A percentile compares a stretch with the other conserved stretches of the same genome.
These are phyloP conservation scores for Tulasnella sp. DNA, from an alignment of 768 basidiomycete genomes.

Conservation along the genomic window DNA sequence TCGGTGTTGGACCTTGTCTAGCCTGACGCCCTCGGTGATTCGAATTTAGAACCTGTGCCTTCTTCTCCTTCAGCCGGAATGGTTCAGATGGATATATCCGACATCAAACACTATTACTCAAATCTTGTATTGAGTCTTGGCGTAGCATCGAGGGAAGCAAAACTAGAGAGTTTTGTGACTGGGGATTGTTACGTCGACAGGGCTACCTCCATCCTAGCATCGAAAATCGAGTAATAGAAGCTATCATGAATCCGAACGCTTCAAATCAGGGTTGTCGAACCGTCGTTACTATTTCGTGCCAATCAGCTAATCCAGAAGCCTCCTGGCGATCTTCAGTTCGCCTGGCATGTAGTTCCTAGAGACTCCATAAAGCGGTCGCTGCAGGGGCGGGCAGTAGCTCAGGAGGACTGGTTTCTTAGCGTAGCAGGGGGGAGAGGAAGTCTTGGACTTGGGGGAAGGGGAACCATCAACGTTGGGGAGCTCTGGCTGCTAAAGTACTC, in stretches of 20 bases:
- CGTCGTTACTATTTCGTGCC: not conserved
- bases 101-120: not conserved
- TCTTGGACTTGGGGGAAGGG: not conserved
- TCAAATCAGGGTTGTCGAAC: not conserved
- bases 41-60: not conserved
- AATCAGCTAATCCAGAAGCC: too few relatives aligned
- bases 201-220: too few relatives aligned
- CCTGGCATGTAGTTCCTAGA: too few relatives aligned
- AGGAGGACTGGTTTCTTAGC: not conserved
- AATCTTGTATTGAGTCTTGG: not conserved
- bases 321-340: too few relatives aligned
- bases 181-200: not conserved
- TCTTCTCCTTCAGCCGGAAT: not conserved
- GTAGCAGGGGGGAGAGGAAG: not conserved
- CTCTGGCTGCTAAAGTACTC: not conserved
- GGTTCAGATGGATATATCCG: not conserved
- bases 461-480: not conserved
- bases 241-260: too few relatives aligned
- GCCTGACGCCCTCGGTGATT: not conserved
- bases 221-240: too few relatives aligned
- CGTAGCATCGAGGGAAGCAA: not conserved
- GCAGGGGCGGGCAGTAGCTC: not conserved
- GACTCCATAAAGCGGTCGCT: not conserved
- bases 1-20: not conserved
- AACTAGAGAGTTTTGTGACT: not conserved